phyloP scores from a whole-genome alignment of 2,329 filamentous ascomycete genomes.

The Plectosphaerella sp. region DNA sequence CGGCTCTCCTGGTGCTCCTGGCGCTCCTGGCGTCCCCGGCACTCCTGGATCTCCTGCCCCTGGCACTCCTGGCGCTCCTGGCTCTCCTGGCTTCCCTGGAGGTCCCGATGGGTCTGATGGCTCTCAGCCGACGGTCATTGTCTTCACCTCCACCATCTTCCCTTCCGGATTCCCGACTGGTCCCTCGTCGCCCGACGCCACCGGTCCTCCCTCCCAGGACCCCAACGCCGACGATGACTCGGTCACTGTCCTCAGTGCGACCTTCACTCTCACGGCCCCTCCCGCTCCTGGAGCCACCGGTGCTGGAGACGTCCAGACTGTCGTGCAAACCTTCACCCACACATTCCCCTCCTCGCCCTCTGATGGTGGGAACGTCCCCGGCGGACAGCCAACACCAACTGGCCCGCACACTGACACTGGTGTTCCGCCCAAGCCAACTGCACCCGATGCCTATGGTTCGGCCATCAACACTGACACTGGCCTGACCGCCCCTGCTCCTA shows the following conservation, averaged over 20 bases:
- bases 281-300: not conserved
- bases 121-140: not conserved
- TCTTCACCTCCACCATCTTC: not conserved
- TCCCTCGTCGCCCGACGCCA: not conserved
- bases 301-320: not conserved
- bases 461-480: not conserved
- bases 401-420: not conserved
- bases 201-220: not conserved
- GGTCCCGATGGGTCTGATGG: not conserved
- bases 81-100: not conserved
- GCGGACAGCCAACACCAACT: not conserved
- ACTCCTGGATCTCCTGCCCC: not conserved
- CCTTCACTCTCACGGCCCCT: not conserved
- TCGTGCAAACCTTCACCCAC: slow-evolving; percentile 1
- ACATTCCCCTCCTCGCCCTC: not conserved
- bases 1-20: not conserved
- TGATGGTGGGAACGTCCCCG: not conserved
- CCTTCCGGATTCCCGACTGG: slow-evolving; percentile 2
- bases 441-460: not conserved
- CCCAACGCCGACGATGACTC: not conserved
- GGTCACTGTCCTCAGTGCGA: not conserved
- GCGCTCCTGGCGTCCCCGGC: too few species aligned
- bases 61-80: not conserved
- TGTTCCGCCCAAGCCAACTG: not conserved
- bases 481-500: not conserved